Percentiles rank a stretch among this genome's conserved stretches.
Conservation (phyloP, 768 basidiomycete genomes). For the Hygrophorus russula region DNA sequence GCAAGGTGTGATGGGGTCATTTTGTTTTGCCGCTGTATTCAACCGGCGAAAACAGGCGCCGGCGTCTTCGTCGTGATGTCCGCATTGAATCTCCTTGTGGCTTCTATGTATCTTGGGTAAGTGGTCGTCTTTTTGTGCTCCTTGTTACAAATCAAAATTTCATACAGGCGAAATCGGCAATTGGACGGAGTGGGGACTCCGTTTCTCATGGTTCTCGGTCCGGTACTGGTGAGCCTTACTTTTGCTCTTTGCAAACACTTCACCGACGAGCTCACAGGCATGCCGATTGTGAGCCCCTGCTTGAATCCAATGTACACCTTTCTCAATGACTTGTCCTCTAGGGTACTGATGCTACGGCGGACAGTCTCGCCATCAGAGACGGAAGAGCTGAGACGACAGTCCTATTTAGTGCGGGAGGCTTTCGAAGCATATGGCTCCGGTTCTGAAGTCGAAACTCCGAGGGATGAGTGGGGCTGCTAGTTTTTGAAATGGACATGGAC, state of each 20-base stretch:
- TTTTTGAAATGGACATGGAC: background rate
- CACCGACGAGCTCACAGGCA: conserved; percentile 9
- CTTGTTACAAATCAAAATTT: background rate
- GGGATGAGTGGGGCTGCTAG: background rate
- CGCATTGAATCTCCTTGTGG: conserved; percentile 10
- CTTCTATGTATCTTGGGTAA: conserved; percentile 10
- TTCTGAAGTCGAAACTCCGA: background rate
- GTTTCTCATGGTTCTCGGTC: conserved; percentile 11
- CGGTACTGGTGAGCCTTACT: conserved; percentile 12
- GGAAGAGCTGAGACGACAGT: conserved; percentile 8
- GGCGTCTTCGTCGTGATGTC: conserved; percentile 13
- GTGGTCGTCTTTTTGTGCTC: background rate
- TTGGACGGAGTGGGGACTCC: conserved; percentile 12
- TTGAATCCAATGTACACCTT: background rate
- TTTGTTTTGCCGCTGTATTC: background rate
- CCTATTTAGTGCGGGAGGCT: conserved; percentile 13
- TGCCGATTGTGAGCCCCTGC: conserved; percentile 14
- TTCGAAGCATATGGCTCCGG: conserved; percentile 1
- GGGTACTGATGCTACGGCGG: conserved; percentile 13
- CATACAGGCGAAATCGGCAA: conserved; percentile 7
- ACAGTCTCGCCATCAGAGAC: conserved; percentile 11
- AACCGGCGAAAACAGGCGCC: conserved; percentile 6
- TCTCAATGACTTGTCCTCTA: background rate
- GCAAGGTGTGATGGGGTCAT: conserved; percentile 9
- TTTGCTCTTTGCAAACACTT: background rate